A percentile compares a stretch with the other conserved stretches of the same genome.
These are phyloP conservation scores for Boletus subcaerulescens DNA, from an alignment of 768 basidiomycete species.

Conservation along the genomic window DNA sequence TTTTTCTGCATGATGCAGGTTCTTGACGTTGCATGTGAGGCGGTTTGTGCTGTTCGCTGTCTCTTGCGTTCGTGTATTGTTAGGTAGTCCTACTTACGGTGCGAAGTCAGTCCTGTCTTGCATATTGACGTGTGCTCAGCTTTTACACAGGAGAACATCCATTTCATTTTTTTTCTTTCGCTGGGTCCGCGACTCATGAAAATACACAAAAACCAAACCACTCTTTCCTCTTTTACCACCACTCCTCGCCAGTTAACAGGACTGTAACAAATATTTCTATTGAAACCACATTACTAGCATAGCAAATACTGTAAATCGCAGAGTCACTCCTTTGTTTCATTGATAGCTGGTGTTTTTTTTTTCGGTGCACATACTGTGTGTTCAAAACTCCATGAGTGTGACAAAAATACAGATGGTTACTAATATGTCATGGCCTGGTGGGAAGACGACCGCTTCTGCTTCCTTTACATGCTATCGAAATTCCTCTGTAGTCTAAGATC, in stretches of 20 bases:
- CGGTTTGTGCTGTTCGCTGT: slow-evolving; percentile 30
- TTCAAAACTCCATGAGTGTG: slow-evolving; percentile 13
- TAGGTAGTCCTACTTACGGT: slow-evolving; percentile 49
- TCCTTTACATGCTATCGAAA: not conserved
- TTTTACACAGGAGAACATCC: slow-evolving; percentile 10
- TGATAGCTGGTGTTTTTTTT: slow-evolving; percentile 13
- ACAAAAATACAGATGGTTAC: slow-evolving; percentile 13
- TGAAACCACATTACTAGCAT: slow-evolving; percentile 22
- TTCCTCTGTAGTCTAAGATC: slow-evolving; percentile 1
- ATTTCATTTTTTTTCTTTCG: slow-evolving; percentile 1
- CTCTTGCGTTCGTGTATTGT: slow-evolving; percentile 48
- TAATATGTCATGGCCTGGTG: not conserved
- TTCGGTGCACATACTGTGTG: slow-evolving; percentile 24
- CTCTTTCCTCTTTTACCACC: slow-evolving; percentile 20
- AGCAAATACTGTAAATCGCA: slow-evolving; percentile 26
- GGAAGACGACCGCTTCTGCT: not conserved
- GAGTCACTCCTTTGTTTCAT: slow-evolving; percentile 29
- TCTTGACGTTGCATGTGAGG: slow-evolving; percentile 24
- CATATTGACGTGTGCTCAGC: slow-evolving; percentile 23
- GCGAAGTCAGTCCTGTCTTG: slow-evolving; percentile 31
- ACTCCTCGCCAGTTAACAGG: slow-evolving; percentile 19
- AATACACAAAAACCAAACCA: slow-evolving; percentile 20
- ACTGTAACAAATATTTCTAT: slow-evolving; percentile 31
- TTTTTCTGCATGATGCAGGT: slow-evolving; percentile 30
- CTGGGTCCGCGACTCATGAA: slow-evolving; percentile 29